A percentile compares a stretch with the other conserved stretches of the same genome.
phyloP scores from a whole-genome alignment of 208 protist species.

The Acanthamoeba castellanii region DNA sequence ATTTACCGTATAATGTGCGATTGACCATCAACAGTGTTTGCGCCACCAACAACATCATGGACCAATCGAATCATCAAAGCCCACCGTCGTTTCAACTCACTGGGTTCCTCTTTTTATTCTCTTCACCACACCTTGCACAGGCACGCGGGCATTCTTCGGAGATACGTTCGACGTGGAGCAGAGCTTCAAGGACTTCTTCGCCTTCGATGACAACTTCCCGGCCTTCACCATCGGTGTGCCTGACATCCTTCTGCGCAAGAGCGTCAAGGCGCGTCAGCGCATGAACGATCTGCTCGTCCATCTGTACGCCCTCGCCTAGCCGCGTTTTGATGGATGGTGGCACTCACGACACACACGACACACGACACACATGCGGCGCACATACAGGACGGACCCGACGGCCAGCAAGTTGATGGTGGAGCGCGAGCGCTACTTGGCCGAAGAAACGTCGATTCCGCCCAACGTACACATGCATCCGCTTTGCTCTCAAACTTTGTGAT shows the following conservation, averaged over 20 bases:
- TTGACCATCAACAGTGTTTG: too few species aligned
- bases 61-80: not conserved
- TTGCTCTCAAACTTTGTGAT: too few species aligned
- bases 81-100: not conserved
- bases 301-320: not conserved
- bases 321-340: too few species aligned
- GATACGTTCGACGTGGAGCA: conserved; percentile 36
- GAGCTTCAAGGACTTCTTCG: conserved; percentile 44
- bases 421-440: conserved; percentile 19
- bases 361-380: not conserved
- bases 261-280: conserved; percentile 10
- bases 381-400: not conserved
- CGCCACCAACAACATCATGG: not conserved
- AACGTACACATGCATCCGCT: not conserved
- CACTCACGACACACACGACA: not conserved
- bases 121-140: not conserved
- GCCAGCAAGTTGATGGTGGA: conserved; percentile 25
- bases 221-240: conserved; percentile 43
- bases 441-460: conserved; percentile 1
- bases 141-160: conserved; percentile 3
- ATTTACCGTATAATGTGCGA: too few species aligned
- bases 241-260: not conserved
- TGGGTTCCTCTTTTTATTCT: not conserved
- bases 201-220: conserved; percentile 28
- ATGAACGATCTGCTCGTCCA: conserved; percentile 1